phyloP scores from a whole-genome alignment of 2,329 filamentous ascomycete genomes.

The Byssoonygena ceratinophila region DNA sequence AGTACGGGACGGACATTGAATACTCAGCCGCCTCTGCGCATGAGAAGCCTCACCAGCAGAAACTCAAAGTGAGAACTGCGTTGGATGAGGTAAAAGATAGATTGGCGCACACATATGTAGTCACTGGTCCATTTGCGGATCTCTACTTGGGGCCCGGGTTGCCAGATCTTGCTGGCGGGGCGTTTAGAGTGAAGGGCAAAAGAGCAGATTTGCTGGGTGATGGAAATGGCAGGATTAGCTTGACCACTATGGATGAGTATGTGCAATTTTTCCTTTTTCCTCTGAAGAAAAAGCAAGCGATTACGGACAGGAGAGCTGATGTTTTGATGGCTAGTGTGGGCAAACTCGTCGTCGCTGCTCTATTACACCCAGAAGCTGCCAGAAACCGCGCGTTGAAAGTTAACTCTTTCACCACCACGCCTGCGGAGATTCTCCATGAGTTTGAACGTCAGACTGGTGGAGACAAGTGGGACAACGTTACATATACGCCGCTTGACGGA shows the following conservation, averaged over 20 bases:
- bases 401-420: slow-evolving; percentile 60
- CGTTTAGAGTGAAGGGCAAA: slow-evolving; percentile 48
- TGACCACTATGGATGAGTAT: slow-evolving; percentile 63
- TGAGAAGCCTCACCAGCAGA: slow-evolving; percentile 59
- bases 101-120: slow-evolving; percentile 56
- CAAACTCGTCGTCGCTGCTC: slow-evolving; percentile 52
- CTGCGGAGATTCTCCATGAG: slow-evolving; percentile 52
- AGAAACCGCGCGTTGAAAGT: slow-evolving; percentile 52
- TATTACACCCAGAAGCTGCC: slow-evolving; percentile 46
- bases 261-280: slow-evolving; percentile 24
- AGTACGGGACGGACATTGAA: slow-evolving; percentile 57
- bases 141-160: slow-evolving; percentile 45
- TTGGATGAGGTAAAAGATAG: slow-evolving; percentile 41
- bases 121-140: slow-evolving; percentile 60
- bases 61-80: slow-evolving; percentile 56
- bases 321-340: slow-evolving; percentile 45
- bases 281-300: not conserved
- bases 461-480: slow-evolving; percentile 41
- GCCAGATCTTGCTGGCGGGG: slow-evolving; percentile 39
- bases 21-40: slow-evolving; percentile 47
- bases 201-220: slow-evolving; percentile 53
- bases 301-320: not conserved
- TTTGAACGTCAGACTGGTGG: slow-evolving; percentile 55
- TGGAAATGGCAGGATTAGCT: slow-evolving; percentile 51
- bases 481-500: slow-evolving; percentile 44